These are phyloP conservation scores for Linderniella brevidens DNA, from an alignment of 257 asterid genomes.

Conservation along the genomic window DNA sequence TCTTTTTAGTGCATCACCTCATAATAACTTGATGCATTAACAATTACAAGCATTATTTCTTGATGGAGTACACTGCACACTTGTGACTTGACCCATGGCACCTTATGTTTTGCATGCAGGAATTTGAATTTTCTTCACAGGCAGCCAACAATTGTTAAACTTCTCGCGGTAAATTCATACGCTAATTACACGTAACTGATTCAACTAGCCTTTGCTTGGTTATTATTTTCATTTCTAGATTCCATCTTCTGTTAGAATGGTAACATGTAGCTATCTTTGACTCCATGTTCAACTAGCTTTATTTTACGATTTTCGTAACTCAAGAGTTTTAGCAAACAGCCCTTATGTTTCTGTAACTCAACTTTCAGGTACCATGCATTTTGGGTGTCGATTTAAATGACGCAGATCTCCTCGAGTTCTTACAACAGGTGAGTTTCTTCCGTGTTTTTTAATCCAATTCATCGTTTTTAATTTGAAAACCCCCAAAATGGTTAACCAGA, in stretches of 20 bases:
- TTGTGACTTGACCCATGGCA: too few relatives aligned
- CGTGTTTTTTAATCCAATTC: too few relatives aligned
- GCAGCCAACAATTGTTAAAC: conserved; percentile 50
- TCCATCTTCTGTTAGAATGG: too few relatives aligned
- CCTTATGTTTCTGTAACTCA: conserved; percentile 6
- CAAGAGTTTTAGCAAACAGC: too few relatives aligned
- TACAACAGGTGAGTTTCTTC: conserved; percentile 55
- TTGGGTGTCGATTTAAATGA: conserved; percentile 67
- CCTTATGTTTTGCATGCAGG: conserved; percentile 35
- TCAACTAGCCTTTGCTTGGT: too few relatives aligned
- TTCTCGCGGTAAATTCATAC: conserved; percentile 79
- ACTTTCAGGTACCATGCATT: conserved; percentile 76
- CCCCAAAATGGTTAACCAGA: too few relatives aligned
- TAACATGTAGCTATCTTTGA: too few relatives aligned
- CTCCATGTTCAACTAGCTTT: too few relatives aligned
- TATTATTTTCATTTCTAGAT: too few relatives aligned
- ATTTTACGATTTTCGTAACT: too few relatives aligned
- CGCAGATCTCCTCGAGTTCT: conserved; percentile 68
- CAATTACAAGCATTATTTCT: conserved; percentile 4
- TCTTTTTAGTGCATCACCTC: conserved; percentile 7
- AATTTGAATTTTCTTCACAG: conserved; percentile 51
- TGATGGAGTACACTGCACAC: conserved; percentile 8
- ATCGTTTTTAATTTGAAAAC: too few relatives aligned
- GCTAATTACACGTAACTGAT: too few relatives aligned
- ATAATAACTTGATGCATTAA: conserved; percentile 1